Conservation (phyloP, 2,329 filamentous ascomycete genomes). For the Dactylellina leptospora region DNA sequence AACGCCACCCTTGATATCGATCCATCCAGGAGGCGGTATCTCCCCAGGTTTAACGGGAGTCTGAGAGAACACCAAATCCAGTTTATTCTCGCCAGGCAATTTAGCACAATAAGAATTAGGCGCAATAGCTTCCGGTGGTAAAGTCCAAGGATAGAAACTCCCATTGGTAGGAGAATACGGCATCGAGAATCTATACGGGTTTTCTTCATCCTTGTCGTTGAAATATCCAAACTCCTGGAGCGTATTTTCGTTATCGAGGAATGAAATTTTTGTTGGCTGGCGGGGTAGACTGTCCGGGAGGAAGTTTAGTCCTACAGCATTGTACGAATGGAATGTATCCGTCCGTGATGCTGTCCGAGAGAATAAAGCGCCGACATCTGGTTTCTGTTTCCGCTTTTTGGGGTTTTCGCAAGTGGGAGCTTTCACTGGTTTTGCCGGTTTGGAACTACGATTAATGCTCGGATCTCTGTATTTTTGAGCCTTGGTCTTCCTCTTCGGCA, state of each 20-base stretch:
- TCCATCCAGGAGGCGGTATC: constrained; percentile 33
- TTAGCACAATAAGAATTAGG: constrained; percentile 78
- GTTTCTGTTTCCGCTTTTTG: constrained; percentile 8
- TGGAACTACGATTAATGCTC: constrained; percentile 18
- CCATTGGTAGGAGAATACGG: constrained; percentile 75
- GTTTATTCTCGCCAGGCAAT: constrained; percentile 75
- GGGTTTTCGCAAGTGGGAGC: constrained; percentile 19
- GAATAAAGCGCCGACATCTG: constrained; percentile 52
- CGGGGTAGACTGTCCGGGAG: constrained; percentile 68
- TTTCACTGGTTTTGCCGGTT: not conserved
- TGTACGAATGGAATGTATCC: constrained; percentile 89
- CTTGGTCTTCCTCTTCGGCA: constrained; percentile 65
- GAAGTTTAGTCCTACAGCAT: constrained; percentile 80
- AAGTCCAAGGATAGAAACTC: constrained; percentile 91
- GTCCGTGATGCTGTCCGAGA: constrained; percentile 80
- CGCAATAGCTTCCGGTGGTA: constrained; percentile 79
- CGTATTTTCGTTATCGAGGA: constrained; percentile 58
- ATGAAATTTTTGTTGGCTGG: constrained; percentile 59
- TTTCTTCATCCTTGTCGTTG: constrained; percentile 63
- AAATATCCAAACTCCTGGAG: constrained; percentile 60
- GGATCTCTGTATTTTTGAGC: constrained; percentile 15
- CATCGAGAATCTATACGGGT: constrained; percentile 67
- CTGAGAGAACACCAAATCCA: constrained; percentile 72
- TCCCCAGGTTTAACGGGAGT: constrained; percentile 18
- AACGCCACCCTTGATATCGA: constrained; percentile 42